A percentile compares a stretch with the other conserved stretches of the same genome.
phyloP scores from a whole-genome alignment of 306 rosid species.

The Dryas octopetala region DNA sequence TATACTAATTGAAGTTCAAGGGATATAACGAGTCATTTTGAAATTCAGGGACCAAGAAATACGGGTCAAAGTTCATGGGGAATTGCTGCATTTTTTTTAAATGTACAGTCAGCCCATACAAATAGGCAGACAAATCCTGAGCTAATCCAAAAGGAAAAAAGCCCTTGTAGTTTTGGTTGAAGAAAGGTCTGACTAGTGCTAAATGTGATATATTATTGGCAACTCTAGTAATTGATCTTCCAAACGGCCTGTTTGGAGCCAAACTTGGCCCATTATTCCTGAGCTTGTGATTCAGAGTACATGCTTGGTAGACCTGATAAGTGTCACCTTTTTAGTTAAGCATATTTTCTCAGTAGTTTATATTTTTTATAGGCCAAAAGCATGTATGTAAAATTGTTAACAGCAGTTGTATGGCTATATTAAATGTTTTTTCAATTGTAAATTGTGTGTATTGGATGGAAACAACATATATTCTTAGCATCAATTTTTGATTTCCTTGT shows the following conservation, averaged over 20 bases:
- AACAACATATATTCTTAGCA: conserved; percentile 5
- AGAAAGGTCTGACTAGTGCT: neutral
- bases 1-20: too few relatives aligned
- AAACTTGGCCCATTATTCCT: neutral
- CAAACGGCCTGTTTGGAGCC: neutral
- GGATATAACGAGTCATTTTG: too few relatives aligned
- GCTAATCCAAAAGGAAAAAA: neutral
- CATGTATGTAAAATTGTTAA: neutral
- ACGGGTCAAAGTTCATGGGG: too few relatives aligned
- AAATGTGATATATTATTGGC: neutral
- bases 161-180: neutral
- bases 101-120: too few relatives aligned
- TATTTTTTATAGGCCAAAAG: conserved; percentile 5
- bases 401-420: neutral
- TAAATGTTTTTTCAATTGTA: neutral
- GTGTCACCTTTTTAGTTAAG: neutral
- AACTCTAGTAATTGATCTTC: neutral
- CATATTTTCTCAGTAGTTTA: neutral
- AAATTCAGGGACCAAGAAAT: too few relatives aligned
- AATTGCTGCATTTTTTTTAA: too few relatives aligned
- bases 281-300: neutral
- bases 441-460: conserved; percentile 4
- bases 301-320: neutral
- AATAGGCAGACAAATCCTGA: neutral
- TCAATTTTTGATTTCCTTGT: conserved; percentile 15